Evolutionary conservation across 768 basidiomycete genomes (phyloP).

Genomic region (Boletus subparvulus): DNA sequence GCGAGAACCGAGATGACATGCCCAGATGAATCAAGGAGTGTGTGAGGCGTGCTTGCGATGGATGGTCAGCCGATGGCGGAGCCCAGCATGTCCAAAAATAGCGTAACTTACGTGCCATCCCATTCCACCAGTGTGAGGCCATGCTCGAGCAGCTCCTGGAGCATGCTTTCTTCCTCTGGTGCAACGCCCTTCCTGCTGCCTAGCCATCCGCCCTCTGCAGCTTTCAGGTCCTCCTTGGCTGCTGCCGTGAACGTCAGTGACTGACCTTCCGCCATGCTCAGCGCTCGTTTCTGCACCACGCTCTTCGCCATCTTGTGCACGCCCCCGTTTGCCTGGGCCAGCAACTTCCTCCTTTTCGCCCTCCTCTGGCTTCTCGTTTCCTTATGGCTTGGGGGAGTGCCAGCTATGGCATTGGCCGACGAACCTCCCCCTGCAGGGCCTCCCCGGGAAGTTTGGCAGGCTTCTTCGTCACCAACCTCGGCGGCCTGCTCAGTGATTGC

Average conservation of each 20-base stretch:
- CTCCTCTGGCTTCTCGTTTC: background rate
- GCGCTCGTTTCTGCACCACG: background rate
- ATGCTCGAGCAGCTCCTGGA: background rate
- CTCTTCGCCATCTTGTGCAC: background rate
- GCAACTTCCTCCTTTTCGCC: background rate
- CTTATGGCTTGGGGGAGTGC: background rate
- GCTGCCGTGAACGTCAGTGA: background rate
- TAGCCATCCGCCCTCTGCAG: constrained; percentile 1
- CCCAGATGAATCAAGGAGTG: background rate
- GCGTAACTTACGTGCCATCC: background rate
- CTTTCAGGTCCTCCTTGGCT: background rate
- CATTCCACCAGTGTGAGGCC: background rate
- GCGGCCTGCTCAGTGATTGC: too few relatives aligned
- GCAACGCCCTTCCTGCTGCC: background rate
- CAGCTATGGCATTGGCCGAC: too few relatives aligned
- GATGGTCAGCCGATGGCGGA: too few relatives aligned
- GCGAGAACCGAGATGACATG: background rate
- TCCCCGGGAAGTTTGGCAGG: too few relatives aligned
- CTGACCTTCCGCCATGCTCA: too few relatives aligned
- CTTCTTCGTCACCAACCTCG: too few relatives aligned
- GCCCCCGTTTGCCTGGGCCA: background rate
- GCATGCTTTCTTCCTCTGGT: background rate
- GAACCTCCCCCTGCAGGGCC: too few relatives aligned
- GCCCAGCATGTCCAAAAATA: too few relatives aligned
- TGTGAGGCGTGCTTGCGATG: background rate